A percentile compares a stretch with the other conserved stretches of the same genome.
These are phyloP conservation scores for Neolentinus lepideus DNA, from an alignment of 1,284 basidiomycete species.

Conservation along the genomic window DNA sequence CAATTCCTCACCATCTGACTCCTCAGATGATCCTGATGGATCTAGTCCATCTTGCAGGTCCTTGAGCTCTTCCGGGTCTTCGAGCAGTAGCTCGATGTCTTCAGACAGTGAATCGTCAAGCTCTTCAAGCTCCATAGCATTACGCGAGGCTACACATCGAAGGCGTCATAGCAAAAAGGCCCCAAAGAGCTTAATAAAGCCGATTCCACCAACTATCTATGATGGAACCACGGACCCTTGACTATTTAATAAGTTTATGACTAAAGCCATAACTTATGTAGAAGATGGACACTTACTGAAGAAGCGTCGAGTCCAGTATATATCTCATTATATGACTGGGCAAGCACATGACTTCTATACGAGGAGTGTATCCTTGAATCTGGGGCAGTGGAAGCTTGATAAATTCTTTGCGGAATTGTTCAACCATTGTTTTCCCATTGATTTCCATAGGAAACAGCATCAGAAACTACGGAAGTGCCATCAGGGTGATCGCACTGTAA, in stretches of 20 bases:
- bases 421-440: slow-evolving; percentile 5
- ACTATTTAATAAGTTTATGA: background rate
- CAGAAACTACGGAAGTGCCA: background rate
- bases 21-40: background rate
- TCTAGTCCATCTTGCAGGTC: background rate
- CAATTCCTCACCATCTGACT: background rate
- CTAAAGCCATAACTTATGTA: background rate
- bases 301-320: background rate
- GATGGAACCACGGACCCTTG: background rate
- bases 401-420: slow-evolving; percentile 4
- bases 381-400: background rate
- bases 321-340: background rate
- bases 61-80: background rate
- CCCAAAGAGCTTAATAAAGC: background rate
- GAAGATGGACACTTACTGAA: background rate
- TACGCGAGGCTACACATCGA: too few species aligned
- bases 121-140: too few species aligned
- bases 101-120: background rate
- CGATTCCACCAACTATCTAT: background rate
- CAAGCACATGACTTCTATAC: slow-evolving; percentile 3
- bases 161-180: background rate
- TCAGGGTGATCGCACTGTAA: background rate
- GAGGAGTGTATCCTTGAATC: background rate
- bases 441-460: background rate
- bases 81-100: background rate